Conservation (phyloP, 352 stramenopile species). For the Elongisporangium senticosum region DNA sequence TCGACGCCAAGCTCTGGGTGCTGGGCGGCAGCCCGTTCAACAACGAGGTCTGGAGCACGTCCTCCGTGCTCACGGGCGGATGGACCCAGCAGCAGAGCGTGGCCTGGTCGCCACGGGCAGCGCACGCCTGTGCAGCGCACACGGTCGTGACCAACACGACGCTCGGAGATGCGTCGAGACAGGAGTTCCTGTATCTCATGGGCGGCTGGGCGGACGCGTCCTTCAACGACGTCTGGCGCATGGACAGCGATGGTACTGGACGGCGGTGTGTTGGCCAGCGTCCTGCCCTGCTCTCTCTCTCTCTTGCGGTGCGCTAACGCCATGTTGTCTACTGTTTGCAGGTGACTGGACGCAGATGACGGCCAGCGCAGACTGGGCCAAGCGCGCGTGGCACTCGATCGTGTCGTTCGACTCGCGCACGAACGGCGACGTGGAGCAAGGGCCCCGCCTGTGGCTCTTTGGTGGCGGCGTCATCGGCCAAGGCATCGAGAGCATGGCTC, state of each 20-base stretch:
- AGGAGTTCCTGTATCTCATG: slow-evolving; percentile 56
- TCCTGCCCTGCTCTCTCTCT: not conserved
- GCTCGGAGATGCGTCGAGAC: slow-evolving; percentile 38
- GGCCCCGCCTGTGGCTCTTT: slow-evolving; percentile 66
- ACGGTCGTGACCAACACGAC: slow-evolving; percentile 44
- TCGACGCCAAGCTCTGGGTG: slow-evolving; percentile 52
- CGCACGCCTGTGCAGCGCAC: slow-evolving; percentile 53
- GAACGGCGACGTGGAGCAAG: slow-evolving; percentile 49
- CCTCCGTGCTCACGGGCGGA: slow-evolving; percentile 42
- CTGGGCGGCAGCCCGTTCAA: slow-evolving; percentile 75
- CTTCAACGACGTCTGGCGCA: slow-evolving; percentile 66
- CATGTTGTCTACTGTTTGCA: slow-evolving; percentile 1
- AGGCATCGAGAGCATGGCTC: slow-evolving; percentile 65
- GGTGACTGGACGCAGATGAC: slow-evolving; percentile 33
- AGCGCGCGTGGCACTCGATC: slow-evolving; percentile 68
- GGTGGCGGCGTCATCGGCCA: slow-evolving; percentile 69
- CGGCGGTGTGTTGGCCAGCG: not conserved
- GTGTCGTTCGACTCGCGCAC: slow-evolving; percentile 72
- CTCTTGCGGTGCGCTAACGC: not conserved
- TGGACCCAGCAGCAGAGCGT: slow-evolving; percentile 44
- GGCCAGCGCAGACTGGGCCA: slow-evolving; percentile 42
- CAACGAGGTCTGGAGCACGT: slow-evolving; percentile 74
- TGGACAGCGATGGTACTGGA: slow-evolving; percentile 26
- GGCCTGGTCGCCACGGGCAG: slow-evolving; percentile 49
- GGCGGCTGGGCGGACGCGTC: slow-evolving; percentile 63